phyloP scores from a whole-genome alignment of 1,284 basidiomycete genomes.

The Naganishia liquefaciens region DNA sequence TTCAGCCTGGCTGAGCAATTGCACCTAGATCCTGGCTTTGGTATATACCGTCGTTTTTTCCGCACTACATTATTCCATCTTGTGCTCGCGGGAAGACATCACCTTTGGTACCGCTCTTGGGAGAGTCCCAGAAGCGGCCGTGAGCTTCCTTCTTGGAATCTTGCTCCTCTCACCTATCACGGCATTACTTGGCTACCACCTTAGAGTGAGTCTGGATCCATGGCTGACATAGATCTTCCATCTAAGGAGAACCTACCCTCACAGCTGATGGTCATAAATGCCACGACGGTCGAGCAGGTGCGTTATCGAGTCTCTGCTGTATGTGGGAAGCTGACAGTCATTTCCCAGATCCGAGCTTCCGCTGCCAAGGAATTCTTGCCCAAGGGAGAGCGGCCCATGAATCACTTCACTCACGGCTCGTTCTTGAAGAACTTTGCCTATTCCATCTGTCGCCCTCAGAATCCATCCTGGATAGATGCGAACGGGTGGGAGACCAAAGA shows the following conservation, averaged over 20 bases:
- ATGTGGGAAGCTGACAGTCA: background rate
- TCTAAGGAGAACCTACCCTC: slow-evolving; percentile 28
- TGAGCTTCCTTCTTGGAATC: slow-evolving; percentile 70
- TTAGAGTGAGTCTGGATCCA: slow-evolving; percentile 63
- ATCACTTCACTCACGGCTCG: slow-evolving; percentile 48
- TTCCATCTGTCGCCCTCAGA: slow-evolving; percentile 50
- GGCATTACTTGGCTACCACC: slow-evolving; percentile 77
- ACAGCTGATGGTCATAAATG: slow-evolving; percentile 59
- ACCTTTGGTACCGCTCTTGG: slow-evolving; percentile 63
- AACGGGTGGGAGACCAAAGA: slow-evolving; percentile 43
- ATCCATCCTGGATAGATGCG: slow-evolving; percentile 52
- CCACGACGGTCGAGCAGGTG: slow-evolving; percentile 91
- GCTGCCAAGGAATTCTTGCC: slow-evolving; percentile 43
- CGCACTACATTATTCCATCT: slow-evolving; percentile 72
- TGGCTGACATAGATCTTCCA: slow-evolving; percentile 18
- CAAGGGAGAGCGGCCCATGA: slow-evolving; percentile 43
- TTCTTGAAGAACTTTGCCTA: slow-evolving; percentile 45
- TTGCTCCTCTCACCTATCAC: slow-evolving; percentile 75
- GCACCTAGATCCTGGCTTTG: slow-evolving; percentile 64
- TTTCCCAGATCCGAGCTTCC: slow-evolving; percentile 48
- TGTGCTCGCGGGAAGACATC: slow-evolving; percentile 61
- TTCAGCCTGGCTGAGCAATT: background rate
- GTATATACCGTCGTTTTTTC: slow-evolving; percentile 77
- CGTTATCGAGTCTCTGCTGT: slow-evolving; percentile 40
- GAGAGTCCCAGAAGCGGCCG: slow-evolving; percentile 70